A percentile compares a stretch with the other conserved stretches of the same genome.
phyloP scores from a whole-genome alignment of 192 early-diverging fungal species.

The Coemansia sp. region DNA sequence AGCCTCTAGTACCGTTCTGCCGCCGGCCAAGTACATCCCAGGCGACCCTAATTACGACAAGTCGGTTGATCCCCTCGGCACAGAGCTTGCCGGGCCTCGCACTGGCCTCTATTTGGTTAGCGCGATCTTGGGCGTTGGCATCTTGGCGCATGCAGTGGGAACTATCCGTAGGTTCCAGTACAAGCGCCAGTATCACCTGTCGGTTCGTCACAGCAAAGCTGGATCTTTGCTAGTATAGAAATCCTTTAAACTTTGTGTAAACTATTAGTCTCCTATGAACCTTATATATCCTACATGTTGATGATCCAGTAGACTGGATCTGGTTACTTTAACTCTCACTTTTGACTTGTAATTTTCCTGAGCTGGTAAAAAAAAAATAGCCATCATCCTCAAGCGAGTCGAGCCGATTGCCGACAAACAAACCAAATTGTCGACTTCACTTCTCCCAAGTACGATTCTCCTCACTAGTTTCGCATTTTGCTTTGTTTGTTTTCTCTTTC shows the following conservation, averaged over 20 bases:
- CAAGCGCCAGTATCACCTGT: slow-evolving; percentile 38
- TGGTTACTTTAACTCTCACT: too few species aligned
- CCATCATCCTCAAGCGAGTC: not conserved
- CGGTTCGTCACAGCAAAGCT: slow-evolving; percentile 27
- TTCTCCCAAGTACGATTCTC: not conserved
- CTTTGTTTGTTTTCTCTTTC: not conserved
- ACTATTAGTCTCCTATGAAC: not conserved
- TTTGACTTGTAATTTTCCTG: too few species aligned
- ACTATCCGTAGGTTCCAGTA: slow-evolving; percentile 39
- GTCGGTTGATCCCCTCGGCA: slow-evolving; percentile 32
- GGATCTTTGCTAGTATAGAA: slow-evolving; percentile 20
- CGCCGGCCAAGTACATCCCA: slow-evolving; percentile 44
- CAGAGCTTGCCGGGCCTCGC: slow-evolving; percentile 29
- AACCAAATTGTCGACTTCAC: not conserved
- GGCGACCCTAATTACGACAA: slow-evolving; percentile 51
- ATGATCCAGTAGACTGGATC: not conserved
- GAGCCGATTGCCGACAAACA: slow-evolving; percentile 6
- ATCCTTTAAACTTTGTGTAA: not conserved
- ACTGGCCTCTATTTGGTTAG: slow-evolving; percentile 46
- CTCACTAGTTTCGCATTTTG: not conserved
- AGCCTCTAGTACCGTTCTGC: slow-evolving; percentile 16
- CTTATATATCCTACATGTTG: not conserved
- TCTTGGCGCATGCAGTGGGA: slow-evolving; percentile 34
- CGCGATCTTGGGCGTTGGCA: slow-evolving; percentile 36
- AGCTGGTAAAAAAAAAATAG: not conserved